Evolutionary conservation across 2,329 filamentous ascomycete genomes (phyloP), one percentile per base, ranked within the genome.

Genomic region (Penicillium fuscoglaucum): DNA sequence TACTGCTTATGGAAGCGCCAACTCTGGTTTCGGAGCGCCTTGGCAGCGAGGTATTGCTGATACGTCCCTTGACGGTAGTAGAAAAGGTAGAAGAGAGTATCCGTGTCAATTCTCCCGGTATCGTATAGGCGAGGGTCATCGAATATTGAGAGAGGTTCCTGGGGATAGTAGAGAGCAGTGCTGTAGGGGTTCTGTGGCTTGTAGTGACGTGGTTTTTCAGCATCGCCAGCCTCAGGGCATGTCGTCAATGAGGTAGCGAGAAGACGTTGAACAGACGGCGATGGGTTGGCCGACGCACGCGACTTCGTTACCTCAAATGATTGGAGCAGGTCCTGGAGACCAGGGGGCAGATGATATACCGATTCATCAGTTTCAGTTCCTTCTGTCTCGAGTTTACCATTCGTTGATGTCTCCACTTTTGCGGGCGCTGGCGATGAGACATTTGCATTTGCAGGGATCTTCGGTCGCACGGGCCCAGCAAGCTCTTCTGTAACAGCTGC

Each of bases 1-100:
- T 99, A 99, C 76, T 98, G 95, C 82, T 99, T 99, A 79, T 99
- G 95, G 75, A 99, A 99, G 57, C 95, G 86, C 95, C 95, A 99
- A 76, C 93, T 97, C 77, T 99, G 95, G 66, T 93, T 90, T 79
- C 99, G 99, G 52, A 99, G 80, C n/a, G 95, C 91, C 77, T 96
- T 96, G 15, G 95, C 95, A 1, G 95, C 92, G 59, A 98, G 83
- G 72, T 93, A 97, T 74, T 99, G 95, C 74, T 98, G 93, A 68
- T 96, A 93, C 1, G 92, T 93, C 28, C 92, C 92, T 76, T 99
- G 95, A 67, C 93, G 91, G 81, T 99, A 99, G 82, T 99, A 99
- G 78, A 99, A 99, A 46, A 96, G 90, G 78, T 99, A 99, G 78
- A 99, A 99, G 10, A 99, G 82, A 31, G 93, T 96, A 72, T 99